phyloP scores from a whole-genome alignment of 345 rosid genomes.

The Aurinia saxatilis region DNA sequence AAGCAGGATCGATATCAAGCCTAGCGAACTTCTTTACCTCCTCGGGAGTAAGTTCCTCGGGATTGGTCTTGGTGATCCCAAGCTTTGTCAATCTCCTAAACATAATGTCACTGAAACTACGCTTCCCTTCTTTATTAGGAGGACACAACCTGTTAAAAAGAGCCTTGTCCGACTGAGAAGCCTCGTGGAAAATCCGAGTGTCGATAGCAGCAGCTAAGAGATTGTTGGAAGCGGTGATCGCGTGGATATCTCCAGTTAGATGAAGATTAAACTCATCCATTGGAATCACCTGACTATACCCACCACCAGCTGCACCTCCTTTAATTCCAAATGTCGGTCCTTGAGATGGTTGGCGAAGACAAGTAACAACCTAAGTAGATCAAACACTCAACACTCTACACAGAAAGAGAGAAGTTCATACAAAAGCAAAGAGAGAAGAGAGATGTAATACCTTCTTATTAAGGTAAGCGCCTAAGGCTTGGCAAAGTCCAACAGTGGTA shows the following conservation, averaged over 20 bases:
- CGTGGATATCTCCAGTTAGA: constrained; percentile 97
- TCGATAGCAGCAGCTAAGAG: constrained; percentile 99
- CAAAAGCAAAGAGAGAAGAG: background rate
- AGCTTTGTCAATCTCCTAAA: constrained; percentile 79
- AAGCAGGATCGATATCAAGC: constrained; percentile 82
- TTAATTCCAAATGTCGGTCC: constrained; percentile 99
- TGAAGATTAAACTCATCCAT: constrained; percentile 99
- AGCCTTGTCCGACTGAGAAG: constrained; percentile 92
- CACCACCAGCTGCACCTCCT: constrained; percentile 99
- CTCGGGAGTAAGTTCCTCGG: constrained; percentile 80
- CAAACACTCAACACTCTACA: background rate
- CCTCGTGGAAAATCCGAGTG: constrained; percentile 91
- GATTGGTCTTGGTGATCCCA: constrained; percentile 71
- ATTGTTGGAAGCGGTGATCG: constrained; percentile 98
- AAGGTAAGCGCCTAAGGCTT: constrained; percentile 91
- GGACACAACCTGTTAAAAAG: constrained; percentile 85
- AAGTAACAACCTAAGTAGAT: constrained; percentile 67
- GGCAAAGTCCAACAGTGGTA: constrained; percentile 92
- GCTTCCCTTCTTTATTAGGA: constrained; percentile 75
- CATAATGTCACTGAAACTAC: constrained; percentile 78
- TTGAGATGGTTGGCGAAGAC: constrained; percentile 99
- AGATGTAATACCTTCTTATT: constrained; percentile 63
- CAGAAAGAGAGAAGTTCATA: too few species aligned
- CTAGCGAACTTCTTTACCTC: constrained; percentile 80
- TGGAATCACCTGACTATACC: constrained; percentile 96